These are phyloP conservation scores for Leptosphaerulina australis DNA, from an alignment of 2,329 filamentous ascomycete species.

Conservation along the genomic window DNA sequence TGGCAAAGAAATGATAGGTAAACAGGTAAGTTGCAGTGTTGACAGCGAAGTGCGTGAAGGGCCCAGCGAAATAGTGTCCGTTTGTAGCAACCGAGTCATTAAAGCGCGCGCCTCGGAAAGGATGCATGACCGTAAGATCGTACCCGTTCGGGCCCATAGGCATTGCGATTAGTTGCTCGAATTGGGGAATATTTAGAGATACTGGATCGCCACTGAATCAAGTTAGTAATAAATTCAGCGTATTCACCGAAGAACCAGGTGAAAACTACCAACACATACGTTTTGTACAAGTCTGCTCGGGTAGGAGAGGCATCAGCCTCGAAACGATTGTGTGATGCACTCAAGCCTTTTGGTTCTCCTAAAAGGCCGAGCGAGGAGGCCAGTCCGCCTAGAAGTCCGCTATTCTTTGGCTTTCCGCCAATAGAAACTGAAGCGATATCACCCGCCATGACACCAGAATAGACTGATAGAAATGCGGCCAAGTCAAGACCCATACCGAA, in stretches of 20 bases:
- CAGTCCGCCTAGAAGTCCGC: constrained; percentile 18
- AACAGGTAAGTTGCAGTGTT: constrained; percentile 15
- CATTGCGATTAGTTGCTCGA: constrained; percentile 9
- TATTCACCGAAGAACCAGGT: not conserved
- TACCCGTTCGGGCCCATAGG: constrained; percentile 8
- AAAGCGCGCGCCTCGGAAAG: constrained; percentile 7
- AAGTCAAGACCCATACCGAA: constrained; percentile 46
- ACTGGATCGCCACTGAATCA: constrained; percentile 4
- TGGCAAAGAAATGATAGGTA: constrained; percentile 37
- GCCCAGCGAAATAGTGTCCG: constrained; percentile 2
- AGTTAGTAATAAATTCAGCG: not conserved
- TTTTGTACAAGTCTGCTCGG: constrained; percentile 36
- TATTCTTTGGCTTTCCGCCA: constrained; percentile 49
- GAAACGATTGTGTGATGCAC: constrained; percentile 43
- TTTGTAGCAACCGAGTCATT: constrained; percentile 2
- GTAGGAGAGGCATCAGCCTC: constrained; percentile 44
- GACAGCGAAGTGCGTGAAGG: constrained; percentile 5
- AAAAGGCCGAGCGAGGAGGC: constrained; percentile 29
- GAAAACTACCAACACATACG: constrained; percentile 1
- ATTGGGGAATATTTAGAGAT: constrained; percentile 7
- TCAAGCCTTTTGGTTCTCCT: constrained; percentile 33
- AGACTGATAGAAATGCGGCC: constrained; percentile 39
- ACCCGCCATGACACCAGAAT: constrained; percentile 43
- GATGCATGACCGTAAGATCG: constrained; percentile 5
- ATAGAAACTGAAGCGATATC: constrained; percentile 57